Evolutionary conservation across 495 filamentous ascomycete genomes (phyloP), one percentile per base, ranked within the genome.

Genomic region (Daldinia caldariorum): DNA sequence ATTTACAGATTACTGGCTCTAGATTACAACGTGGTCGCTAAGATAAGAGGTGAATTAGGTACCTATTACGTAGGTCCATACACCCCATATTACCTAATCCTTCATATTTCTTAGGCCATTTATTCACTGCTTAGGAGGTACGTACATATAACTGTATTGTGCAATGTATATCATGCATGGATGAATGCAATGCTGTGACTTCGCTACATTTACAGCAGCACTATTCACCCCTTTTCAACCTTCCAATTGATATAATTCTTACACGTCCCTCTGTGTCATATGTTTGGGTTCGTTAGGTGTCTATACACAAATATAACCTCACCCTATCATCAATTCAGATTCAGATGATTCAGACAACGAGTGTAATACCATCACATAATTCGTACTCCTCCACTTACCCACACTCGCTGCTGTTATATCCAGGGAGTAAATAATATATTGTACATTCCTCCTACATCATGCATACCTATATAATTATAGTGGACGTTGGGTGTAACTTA

Each of bases 51-150:
- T 37, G 41, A 18, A 58, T 66, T 67, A n/a, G n/a, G n/a, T n/a
- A n/a, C n/a, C n/a, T n/a, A 61, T 66, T 67, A 61, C 49, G 47
- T 67, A 61, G 58, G 49, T 53, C n/a, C n/a, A n/a, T n/a, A 3
- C 26, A 16, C 49, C 49, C 49, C 26, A 53, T 32, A 53, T 53
- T 53, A 53, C 29, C 49, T 53, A 53, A 53, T 53, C 3, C 26
- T 32, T 32, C 14, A 6, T 26, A 14, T 32, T 32, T 51, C 9
- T 31, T 53, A 53, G 29, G 49, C 5, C 5, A 10, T 0, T n/a
- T 22, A 32, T 51, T 32, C 49, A 53, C 22, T 53, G 26, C 26
- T 26, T 26, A 26, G 26, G 26, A 26, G 26, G 26, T 26, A 26
- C 26, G 26, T 26, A 26, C 26, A 26, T 26, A 26, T 26, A 26